These are phyloP conservation scores for Cryptosporidium ryanae DNA, from an alignment of 169 alveolate genomes.

Conservation along the genomic window DNA sequence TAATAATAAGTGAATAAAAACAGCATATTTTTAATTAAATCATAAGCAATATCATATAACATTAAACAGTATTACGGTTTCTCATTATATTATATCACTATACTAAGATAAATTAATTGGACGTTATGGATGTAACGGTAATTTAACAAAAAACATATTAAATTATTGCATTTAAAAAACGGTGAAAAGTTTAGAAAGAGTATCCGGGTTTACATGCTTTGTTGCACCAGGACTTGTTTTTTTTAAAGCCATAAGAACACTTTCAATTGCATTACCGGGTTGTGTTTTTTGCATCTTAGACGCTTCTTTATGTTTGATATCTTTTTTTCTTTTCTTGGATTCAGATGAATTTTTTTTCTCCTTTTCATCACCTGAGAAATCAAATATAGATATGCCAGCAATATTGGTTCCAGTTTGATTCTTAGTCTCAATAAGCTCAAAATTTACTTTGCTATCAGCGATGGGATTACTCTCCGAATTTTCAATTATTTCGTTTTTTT, in stretches of 20 bases:
- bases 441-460: too few relatives aligned
- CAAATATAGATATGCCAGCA: neutral
- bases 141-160: too few relatives aligned
- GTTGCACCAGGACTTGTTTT: constrained; percentile 62
- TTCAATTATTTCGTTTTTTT: neutral
- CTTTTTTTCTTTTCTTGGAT: constrained; percentile 13
- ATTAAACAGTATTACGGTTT: too few relatives aligned
- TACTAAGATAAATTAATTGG: too few relatives aligned
- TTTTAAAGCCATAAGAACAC: constrained; percentile 65
- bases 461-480: neutral
- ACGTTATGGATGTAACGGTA: too few relatives aligned
- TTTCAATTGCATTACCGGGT: constrained; percentile 72
- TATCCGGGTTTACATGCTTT: constrained; percentile 69
- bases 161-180: constrained; percentile 22
- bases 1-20: too few relatives aligned
- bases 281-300: constrained; percentile 40
- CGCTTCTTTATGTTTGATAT: neutral
- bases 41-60: too few relatives aligned
- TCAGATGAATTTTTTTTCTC: neutral
- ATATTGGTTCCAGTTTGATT: too few relatives aligned
- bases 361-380: neutral
- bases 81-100: too few relatives aligned
- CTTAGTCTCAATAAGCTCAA: too few relatives aligned
- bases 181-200: constrained; percentile 68
- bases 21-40: too few relatives aligned